Evolutionary conservation across 148 eudicot genomes (phyloP).

Genomic region (Rhododendron ovatum): DNA sequence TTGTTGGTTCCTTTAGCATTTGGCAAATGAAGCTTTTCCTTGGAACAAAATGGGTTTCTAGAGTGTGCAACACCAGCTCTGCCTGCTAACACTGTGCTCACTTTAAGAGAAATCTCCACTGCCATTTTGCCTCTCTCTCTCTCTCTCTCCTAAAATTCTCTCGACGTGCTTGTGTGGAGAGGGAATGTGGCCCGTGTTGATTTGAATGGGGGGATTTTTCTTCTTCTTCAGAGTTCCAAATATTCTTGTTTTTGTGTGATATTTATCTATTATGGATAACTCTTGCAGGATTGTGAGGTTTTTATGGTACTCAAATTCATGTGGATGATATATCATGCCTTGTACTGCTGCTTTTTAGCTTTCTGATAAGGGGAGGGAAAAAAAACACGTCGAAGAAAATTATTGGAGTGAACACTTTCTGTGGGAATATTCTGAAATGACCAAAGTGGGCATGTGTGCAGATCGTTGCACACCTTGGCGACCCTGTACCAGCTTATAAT

Average conservation of each 20-base stretch:
- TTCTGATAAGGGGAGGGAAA: neutral
- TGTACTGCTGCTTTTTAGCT: neutral
- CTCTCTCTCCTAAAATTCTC: neutral
- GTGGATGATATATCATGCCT: neutral
- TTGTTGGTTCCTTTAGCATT: neutral
- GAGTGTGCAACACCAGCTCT: constrained; percentile 14
- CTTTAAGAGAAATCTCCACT: constrained; percentile 22
- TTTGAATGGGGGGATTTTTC: neutral
- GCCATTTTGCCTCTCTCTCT: constrained; percentile 5
- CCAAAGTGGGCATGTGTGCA: neutral
- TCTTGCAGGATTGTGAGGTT: neutral
- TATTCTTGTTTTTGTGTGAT: neutral
- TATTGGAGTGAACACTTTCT: neutral
- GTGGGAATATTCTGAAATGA: neutral
- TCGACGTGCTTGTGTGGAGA: neutral
- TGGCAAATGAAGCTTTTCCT: constrained; percentile 7
- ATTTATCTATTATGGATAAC: neutral
- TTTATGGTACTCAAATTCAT: neutral
- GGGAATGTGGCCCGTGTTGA: neutral
- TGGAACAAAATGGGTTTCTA: constrained; percentile 6
- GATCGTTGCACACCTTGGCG: neutral
- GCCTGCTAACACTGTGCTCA: constrained; percentile 20
- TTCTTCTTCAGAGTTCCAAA: neutral
- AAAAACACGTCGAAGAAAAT: neutral
- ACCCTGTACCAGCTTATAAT: neutral